Base-by-base conservation (phyloP, 306 rosid species). In the Lagenaria siceraria region DNA sequence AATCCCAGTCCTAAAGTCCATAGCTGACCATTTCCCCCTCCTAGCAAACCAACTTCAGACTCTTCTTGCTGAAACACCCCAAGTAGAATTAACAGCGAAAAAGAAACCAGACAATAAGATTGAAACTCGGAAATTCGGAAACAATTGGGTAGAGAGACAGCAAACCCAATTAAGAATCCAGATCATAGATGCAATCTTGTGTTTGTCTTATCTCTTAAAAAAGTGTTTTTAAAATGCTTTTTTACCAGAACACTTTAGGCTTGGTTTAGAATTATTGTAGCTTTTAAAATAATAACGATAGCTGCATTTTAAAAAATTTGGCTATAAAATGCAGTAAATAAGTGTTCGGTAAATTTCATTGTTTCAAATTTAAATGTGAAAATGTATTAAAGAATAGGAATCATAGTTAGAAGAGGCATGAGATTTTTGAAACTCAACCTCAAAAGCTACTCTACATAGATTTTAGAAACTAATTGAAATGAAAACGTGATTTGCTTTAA, bases 1-100 rank as follows among this genome's bases (percentile, higher is more conserved):
- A 95, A 89, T 76, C 98, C 98, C 19, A 92, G 78, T 72, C 96
- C 98, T 76, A 95, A 85, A 0, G 99, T 95, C 79, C 87, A 70
- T 10, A 92, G 82, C 84, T 89, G 97, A 84, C 85, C 85, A 79
- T 90, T 90, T 85, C 97, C 99, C 72, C 97, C 97, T 72, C 97
- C 97, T 1, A 81, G 63, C 59, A 82, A 58, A 75, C 86, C 84
- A 80, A 84, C 76, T 24, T 87, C 93, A 70, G 99, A 82, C 82
- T 95, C 99, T 43, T 95, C 99, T 89, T 89, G 97, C 98, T 95
- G 90, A 81, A 87, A 88, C 72, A 78, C 33, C 79, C 77, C 78
- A 60, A 78, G 73, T 31, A 12, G 18, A 51, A 29, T 25, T 10
- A 53, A 65, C 59, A 9, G 24, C 11, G 0, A 2, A 55, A 21